Base-by-base conservation (phyloP, 768 basidiomycete genomes). In the Naganishia randhawae region DNA sequence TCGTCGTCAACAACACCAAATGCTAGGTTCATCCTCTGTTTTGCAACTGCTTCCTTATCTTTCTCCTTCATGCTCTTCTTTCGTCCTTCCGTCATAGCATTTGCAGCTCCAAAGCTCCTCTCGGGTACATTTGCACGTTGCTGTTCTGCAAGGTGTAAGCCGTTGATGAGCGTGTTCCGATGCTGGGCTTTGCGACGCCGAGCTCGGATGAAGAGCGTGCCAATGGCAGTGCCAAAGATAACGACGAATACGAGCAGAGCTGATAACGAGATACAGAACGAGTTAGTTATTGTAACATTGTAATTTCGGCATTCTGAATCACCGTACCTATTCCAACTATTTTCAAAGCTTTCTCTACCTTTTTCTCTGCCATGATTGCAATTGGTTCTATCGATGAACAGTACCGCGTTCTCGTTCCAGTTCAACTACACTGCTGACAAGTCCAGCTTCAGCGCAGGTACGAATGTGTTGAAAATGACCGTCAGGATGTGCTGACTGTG, bases 1-100 rank as follows among this genome's bases (percentile, higher is more conserved):
- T 67, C 66, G 35, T 67, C 66, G 42, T 64, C 63, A 1, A 67
- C 54, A 5, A 67, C 54, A 16, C 66, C 66, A 42, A 54, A 67
- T 14, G 66, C 66, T 1, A 67, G 54, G 35, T 67, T 67, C 32
- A 55, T 54, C 22, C 52, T 19, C 17, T 50, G 63, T 50, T 64
- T 64, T 13, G 63, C 63, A 10, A 50, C 63, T 29, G 45, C 42
- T 32, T 50, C 42, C n/a, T 64, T 64, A 25, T 54, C 52, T 19
- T 50, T 57, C 35, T 67, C 57, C 35, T 39, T n/a, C 22, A 61
- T 39, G 14, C 57, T 61, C 57, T 61, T 61, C 57, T 61, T 61
- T n/a, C 57, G 35, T 16, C 35, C 57, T 16, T 35, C 37, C 8
- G 37, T 10, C 37, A n/a, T n/a, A 13, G n/a, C n/a, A n/a, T n/a